phyloP scores from a whole-genome alignment of 768 basidiomycete genomes.

The Hirschioporus abietinus region DNA sequence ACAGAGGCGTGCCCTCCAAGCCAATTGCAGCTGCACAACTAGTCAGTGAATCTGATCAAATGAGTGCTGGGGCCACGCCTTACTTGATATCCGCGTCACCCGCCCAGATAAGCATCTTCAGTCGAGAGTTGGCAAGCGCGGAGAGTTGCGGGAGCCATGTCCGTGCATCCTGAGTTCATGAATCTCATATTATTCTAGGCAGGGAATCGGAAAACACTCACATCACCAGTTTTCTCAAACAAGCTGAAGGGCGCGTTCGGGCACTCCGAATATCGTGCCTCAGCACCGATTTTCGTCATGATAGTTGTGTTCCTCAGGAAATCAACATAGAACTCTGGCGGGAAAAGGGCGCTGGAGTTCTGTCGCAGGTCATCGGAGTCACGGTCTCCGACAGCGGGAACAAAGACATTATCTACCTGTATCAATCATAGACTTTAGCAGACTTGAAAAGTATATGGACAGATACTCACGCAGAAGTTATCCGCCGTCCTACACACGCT shows the following conservation, averaged over 20 bases:
- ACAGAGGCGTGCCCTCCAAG: constrained; percentile 34
- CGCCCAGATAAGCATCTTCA: constrained; percentile 44
- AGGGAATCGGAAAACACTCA: constrained; percentile 21
- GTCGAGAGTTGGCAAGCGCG: constrained; percentile 35
- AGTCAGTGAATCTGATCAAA: not conserved
- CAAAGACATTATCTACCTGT: constrained; percentile 42
- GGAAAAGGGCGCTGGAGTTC: constrained; percentile 45
- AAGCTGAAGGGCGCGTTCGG: constrained; percentile 34
- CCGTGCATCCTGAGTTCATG: constrained; percentile 41
- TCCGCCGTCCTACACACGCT: constrained; percentile 46
- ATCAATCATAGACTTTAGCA: not conserved
- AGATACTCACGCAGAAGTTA: constrained; percentile 47
- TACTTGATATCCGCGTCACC: constrained; percentile 29
- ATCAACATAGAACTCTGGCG: constrained; percentile 49
- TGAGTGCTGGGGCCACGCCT: constrained; percentile 1
- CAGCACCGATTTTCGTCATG: constrained; percentile 46
- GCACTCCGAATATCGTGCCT: constrained; percentile 44
- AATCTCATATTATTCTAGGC: not conserved
- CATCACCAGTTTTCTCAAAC: constrained; percentile 53
- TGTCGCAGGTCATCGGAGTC: constrained; percentile 57
- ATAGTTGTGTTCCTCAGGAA: constrained; percentile 37
- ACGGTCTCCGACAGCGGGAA: constrained; percentile 45
- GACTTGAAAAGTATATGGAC: not conserved
- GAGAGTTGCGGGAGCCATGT: constrained; percentile 46
- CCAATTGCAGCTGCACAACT: constrained; percentile 17